A percentile compares a stretch with the other conserved stretches of the same genome.
Conservation (phyloP, 2,329 filamentous ascomycete species). For the Ophiostoma triangulosporum region DNA sequence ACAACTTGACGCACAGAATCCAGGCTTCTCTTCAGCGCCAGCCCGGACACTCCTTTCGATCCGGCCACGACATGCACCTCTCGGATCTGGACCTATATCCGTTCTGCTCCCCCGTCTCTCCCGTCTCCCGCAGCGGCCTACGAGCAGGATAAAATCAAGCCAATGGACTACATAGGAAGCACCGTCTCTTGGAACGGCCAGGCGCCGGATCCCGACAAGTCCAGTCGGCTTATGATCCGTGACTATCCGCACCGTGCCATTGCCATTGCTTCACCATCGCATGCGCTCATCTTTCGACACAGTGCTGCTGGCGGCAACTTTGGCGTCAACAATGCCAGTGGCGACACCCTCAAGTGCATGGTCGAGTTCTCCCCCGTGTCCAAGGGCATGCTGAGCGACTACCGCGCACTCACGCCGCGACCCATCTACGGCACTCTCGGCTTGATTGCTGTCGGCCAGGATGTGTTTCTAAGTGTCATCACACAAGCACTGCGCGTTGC, state of each 20-base stretch:
- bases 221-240: slow-evolving; percentile 69
- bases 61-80: not conserved
- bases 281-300: slow-evolving; percentile 76
- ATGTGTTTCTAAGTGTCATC: slow-evolving; percentile 86
- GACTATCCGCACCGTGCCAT: slow-evolving; percentile 81
- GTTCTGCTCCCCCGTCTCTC: no score
- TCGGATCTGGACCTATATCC: not conserved
- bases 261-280: slow-evolving; percentile 64
- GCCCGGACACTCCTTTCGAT: not conserved
- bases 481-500: slow-evolving; percentile 68
- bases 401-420: slow-evolving; percentile 58
- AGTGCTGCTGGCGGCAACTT: slow-evolving; percentile 52
- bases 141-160: not conserved
- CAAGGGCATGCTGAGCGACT: slow-evolving; percentile 57
- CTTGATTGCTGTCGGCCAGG: slow-evolving; percentile 66
- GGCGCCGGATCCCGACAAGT: slow-evolving; percentile 39
- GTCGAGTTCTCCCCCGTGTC: slow-evolving; percentile 66
- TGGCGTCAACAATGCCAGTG: slow-evolving; percentile 24
- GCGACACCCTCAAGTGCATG: slow-evolving; percentile 50
- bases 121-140: no score
- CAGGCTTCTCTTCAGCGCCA: not conserved
- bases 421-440: slow-evolving; percentile 78
- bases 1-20: not conserved
- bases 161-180: slow-evolving; percentile 34
- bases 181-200: slow-evolving; percentile 32